These are phyloP conservation scores for Termitomyces sp. DNA, from an alignment of 768 basidiomycete genomes.

Conservation along the genomic window DNA sequence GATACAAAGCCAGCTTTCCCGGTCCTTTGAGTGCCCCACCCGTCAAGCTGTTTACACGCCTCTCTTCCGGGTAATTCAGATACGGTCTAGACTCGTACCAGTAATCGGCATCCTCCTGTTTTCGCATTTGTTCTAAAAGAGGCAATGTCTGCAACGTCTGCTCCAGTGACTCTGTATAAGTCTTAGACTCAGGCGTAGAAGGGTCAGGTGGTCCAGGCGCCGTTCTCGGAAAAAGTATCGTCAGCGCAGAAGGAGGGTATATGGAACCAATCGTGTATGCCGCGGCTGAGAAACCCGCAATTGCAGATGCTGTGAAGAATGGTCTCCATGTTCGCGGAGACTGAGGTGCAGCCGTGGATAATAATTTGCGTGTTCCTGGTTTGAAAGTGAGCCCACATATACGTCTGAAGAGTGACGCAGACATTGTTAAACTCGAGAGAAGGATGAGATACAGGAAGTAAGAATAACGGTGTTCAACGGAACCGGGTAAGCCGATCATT, in stretches of 20 bases:
- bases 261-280: conserved; percentile 56
- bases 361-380: not conserved
- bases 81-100: conserved; percentile 87
- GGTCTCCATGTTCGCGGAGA: conserved; percentile 17
- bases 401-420: conserved; percentile 6
- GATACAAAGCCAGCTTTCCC: conserved; percentile 75
- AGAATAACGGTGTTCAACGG: not conserved
- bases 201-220: conserved; percentile 67
- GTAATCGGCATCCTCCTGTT: conserved; percentile 39
- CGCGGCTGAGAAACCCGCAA: conserved; percentile 28
- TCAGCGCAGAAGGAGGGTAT: conserved; percentile 61
- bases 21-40: conserved; percentile 85
- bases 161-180: conserved; percentile 60
- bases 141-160: conserved; percentile 59
- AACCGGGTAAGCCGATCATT: not conserved
- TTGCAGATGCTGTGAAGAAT: conserved; percentile 18
- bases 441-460: not conserved
- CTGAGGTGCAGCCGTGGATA: conserved; percentile 7
- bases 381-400: not conserved
- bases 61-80: conserved; percentile 58
- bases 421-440: conserved; percentile 3
- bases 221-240: conserved; percentile 68
- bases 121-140: conserved; percentile 36
- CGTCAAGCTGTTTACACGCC: conserved; percentile 77
- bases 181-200: conserved; percentile 51